A percentile compares a stretch with the other conserved stretches of the same genome.
Evolutionary conservation across 306 rosid species (phyloP).

Genomic region (Sophora flavescens): DNA sequence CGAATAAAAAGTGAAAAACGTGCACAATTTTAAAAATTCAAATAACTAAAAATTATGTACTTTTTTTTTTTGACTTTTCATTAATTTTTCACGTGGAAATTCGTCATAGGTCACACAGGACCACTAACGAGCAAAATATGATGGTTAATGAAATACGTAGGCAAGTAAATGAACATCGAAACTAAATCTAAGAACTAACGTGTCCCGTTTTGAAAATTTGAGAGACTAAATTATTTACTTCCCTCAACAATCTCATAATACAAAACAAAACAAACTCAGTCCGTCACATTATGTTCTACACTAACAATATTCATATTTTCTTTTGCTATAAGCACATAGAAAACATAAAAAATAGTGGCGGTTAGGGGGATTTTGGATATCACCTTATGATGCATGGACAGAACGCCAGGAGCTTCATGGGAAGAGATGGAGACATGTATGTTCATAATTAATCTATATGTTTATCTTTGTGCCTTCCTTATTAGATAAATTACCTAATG

Average conservation of each 20-base stretch:
- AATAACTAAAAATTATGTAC: too few species aligned
- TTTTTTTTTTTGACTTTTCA: too few species aligned
- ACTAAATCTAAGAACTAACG: too few species aligned
- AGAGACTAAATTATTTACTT: too few species aligned
- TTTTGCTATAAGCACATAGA: conserved; percentile 42
- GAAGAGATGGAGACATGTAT: conserved; percentile 52
- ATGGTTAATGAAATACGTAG: too few species aligned
- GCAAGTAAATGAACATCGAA: too few species aligned
- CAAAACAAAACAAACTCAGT: conserved; percentile 1
- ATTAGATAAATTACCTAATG: conserved; percentile 18
- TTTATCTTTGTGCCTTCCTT: conserved; percentile 1
- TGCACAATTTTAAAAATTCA: too few species aligned
- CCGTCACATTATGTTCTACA: conserved; percentile 10
- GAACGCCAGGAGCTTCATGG: conserved; percentile 57
- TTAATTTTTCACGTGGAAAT: too few species aligned
- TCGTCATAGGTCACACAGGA: too few species aligned
- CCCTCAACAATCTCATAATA: background rate
- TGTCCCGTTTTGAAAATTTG: too few species aligned
- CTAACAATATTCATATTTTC: conserved; percentile 31
- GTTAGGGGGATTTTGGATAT: conserved; percentile 63
- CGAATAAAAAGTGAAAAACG: too few species aligned
- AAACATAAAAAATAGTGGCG: conserved; percentile 55
- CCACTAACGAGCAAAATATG: too few species aligned
- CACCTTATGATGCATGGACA: conserved; percentile 62
- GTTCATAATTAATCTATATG: conserved; percentile 23